phyloP scores from a whole-genome alignment of 1,139 yeast species.

The Candida albicans region DNA sequence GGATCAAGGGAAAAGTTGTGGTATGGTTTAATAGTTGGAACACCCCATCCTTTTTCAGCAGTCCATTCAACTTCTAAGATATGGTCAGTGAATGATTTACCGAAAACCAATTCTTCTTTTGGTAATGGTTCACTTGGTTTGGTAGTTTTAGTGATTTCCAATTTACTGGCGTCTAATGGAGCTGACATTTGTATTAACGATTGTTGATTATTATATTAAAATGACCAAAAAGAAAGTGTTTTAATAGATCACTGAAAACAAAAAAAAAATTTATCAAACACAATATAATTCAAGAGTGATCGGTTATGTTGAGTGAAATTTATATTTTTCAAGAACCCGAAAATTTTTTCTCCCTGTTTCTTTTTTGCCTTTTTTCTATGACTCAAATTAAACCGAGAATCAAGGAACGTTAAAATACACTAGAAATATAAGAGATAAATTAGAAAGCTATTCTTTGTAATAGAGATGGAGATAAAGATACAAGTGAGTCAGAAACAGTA shows the following conservation, averaged over 20 bases:
- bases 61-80: conserved; percentile 90
- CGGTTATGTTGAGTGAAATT: too few relatives aligned
- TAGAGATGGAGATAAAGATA: too few relatives aligned
- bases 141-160: conserved; percentile 56
- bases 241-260: not conserved
- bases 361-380: too few relatives aligned
- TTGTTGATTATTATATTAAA: conserved; percentile 11
- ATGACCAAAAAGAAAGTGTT: not conserved
- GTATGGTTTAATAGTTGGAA: conserved; percentile 84
- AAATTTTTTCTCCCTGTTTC: too few relatives aligned
- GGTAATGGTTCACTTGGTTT: conserved; percentile 67
- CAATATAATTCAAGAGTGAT: too few relatives aligned
- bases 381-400: too few relatives aligned
- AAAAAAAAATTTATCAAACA: too few relatives aligned
- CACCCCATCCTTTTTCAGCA: conserved; percentile 74
- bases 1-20: conserved; percentile 79
- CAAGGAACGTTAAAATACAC: too few relatives aligned
- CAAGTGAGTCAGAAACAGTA: too few relatives aligned
- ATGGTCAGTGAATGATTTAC: conserved; percentile 85
- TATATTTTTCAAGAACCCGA: too few relatives aligned
- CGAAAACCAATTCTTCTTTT: conserved; percentile 78
- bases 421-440: too few relatives aligned
- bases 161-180: conserved; percentile 64
- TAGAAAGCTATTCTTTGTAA: too few relatives aligned
- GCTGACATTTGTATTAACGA: conserved; percentile 18